Evolutionary conservation across 805 yeast genomes (phyloP).

Genomic region (Sugiyamaella valdiviana): DNA sequence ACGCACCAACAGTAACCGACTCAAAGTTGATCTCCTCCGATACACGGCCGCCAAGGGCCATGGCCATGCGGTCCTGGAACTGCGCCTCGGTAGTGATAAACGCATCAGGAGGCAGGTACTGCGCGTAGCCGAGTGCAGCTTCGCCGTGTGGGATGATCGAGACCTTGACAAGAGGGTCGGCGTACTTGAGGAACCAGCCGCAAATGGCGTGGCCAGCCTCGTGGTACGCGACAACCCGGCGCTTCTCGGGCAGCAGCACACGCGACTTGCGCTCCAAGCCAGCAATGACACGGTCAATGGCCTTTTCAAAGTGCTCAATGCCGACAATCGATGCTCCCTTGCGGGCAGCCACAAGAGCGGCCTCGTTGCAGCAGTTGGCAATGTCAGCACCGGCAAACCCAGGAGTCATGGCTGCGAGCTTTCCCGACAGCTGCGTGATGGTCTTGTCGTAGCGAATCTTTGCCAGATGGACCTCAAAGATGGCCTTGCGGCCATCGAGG

Average conservation of each 20-base stretch:
- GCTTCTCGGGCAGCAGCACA: constrained; percentile 72
- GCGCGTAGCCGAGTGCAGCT: constrained; percentile 95
- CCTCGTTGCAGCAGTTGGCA: constrained; percentile 91
- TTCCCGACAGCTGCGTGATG: constrained; percentile 53
- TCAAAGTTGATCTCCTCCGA: constrained; percentile 84
- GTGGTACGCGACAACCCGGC: constrained; percentile 82
- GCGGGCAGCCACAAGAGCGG: constrained; percentile 90
- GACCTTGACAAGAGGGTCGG: constrained; percentile 90
- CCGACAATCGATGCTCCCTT: constrained; percentile 55
- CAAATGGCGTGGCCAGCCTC: constrained; percentile 97
- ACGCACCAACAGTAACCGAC: constrained; percentile 86
- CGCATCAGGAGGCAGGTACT: constrained; percentile 85
- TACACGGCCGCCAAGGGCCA: constrained; percentile 90
- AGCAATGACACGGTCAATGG: constrained; percentile 89
- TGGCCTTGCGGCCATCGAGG: constrained; percentile 80
- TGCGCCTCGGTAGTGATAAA: constrained; percentile 72
- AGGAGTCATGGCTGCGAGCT: constrained; percentile 86
- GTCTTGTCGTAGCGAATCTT: constrained; percentile 44
- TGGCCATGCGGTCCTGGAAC: constrained; percentile 78
- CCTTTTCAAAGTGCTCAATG: constrained; percentile 76
- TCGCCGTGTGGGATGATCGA: constrained; percentile 91
- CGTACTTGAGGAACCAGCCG: constrained; percentile 84
- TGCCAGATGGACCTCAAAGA: constrained; percentile 71
- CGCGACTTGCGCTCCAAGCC: constrained; percentile 86
- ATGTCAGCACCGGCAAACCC: constrained; percentile 96